phyloP scores from a whole-genome alignment of 2,329 filamentous ascomycete species.

The Trichoderma cornu-damae region DNA sequence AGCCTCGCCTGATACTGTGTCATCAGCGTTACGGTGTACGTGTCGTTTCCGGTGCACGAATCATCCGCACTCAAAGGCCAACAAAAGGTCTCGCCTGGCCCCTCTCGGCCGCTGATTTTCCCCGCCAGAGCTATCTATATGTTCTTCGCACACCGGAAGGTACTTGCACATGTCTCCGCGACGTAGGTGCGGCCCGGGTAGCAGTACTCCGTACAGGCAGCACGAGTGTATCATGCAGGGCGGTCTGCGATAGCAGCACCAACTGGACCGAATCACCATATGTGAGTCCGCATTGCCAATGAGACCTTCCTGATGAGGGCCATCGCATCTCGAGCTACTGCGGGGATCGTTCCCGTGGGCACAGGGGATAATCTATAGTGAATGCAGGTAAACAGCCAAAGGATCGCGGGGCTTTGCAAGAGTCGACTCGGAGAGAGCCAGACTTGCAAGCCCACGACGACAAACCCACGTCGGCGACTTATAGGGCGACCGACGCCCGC shows the following conservation, averaged over 20 bases:
- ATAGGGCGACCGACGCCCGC: too few species aligned
- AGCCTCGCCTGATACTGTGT: not conserved
- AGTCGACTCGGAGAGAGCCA: not conserved
- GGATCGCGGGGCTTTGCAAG: not conserved
- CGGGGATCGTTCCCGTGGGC: slow-evolving; percentile 14
- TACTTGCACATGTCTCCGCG: not conserved
- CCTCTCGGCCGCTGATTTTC: not conserved
- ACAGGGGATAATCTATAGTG: slow-evolving; percentile 15
- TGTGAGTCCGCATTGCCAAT: not conserved
- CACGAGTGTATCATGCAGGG: slow-evolving; percentile 11
- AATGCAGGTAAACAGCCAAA: not conserved
- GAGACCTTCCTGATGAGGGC: slow-evolving; percentile 16
- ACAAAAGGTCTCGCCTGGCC: not conserved
- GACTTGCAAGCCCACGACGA: not conserved
- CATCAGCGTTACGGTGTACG: not conserved
- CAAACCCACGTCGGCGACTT: too few species aligned
- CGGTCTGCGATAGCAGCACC: slow-evolving; percentile 2
- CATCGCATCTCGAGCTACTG: slow-evolving; percentile 8
- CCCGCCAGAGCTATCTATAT: not conserved
- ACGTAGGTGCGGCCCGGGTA: not conserved
- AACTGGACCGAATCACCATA: slow-evolving; percentile 7
- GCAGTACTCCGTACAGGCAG: too few species aligned
- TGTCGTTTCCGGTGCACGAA: not conserved
- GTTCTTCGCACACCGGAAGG: not conserved
- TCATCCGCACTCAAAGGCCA: not conserved